A percentile compares a stretch with the other conserved stretches of the same genome.
phyloP scores from a whole-genome alignment of 78 protist species.

The Dictyostelium purpureum region DNA sequence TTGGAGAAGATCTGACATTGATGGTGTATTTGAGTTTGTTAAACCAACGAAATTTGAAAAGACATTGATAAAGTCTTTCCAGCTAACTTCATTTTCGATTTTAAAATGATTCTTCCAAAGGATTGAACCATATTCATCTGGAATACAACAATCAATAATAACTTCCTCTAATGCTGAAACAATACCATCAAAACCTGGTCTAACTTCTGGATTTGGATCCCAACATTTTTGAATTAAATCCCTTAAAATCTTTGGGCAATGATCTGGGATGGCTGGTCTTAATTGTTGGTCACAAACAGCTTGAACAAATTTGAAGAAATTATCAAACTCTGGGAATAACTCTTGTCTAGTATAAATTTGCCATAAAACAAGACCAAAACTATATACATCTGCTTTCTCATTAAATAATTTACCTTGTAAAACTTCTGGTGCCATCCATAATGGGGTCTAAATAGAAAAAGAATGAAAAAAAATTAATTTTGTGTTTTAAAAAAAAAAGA shows the following conservation, averaged over 20 bases:
- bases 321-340: conserved; percentile 80
- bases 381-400: conserved; percentile 87
- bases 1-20: conserved; percentile 66
- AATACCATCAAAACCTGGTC: conserved; percentile 76
- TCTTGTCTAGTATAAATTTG: conserved; percentile 83
- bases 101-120: conserved; percentile 79
- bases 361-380: conserved; percentile 86
- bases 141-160: conserved; percentile 66
- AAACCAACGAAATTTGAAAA: conserved; percentile 71
- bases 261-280: conserved; percentile 82
- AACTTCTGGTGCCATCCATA: conserved; percentile 88
- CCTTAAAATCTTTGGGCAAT: conserved; percentile 36
- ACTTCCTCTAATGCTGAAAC: conserved; percentile 66
- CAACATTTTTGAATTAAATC: conserved; percentile 58
- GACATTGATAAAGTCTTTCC: conserved; percentile 82
- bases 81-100: conserved; percentile 54
- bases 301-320: conserved; percentile 60
- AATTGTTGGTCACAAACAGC: conserved; percentile 77
- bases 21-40: conserved; percentile 32
- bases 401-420: conserved; percentile 77
- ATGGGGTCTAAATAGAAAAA: conserved; percentile 67
- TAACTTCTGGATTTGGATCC: conserved; percentile 60
- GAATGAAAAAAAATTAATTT: neutral
- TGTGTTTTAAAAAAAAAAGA: neutral
- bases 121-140: conserved; percentile 72